A percentile compares a stretch with the other conserved stretches of the same genome.
These are phyloP conservation scores for Naganishia vaughanmartiniae DNA, from an alignment of 768 basidiomycete species.

Conservation along the genomic window DNA sequence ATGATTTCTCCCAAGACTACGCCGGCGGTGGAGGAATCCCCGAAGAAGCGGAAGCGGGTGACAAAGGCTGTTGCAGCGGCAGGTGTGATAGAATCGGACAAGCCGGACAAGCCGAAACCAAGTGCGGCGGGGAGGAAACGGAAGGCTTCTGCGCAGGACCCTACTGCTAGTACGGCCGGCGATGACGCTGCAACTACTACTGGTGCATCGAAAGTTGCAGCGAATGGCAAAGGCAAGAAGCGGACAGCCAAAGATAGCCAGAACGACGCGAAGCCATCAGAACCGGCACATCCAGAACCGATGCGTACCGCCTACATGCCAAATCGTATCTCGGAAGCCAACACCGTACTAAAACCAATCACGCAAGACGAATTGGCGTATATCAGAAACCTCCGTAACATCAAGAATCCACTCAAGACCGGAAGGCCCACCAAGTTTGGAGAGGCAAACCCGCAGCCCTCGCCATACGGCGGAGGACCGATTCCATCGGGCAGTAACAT, in stretches of 20 bases:
- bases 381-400: conserved; percentile 18
- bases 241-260: not conserved
- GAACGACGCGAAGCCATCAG: not conserved
- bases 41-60: conserved; percentile 6
- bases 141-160: not conserved
- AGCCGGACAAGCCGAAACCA: not conserved
- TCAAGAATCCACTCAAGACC: conserved; percentile 20
- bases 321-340: conserved; percentile 9
- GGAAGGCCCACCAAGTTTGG: conserved; percentile 4
- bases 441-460: not conserved
- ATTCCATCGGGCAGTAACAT: not conserved
- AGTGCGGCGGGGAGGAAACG: not conserved
- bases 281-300: not conserved
- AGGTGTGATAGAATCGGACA: not conserved
- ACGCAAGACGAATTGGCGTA: conserved; percentile 19
- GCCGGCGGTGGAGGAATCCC: not conserved
- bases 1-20: conserved; percentile 3
- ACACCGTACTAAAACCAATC: not conserved
- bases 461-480: not conserved
- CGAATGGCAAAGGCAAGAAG: conserved; percentile 1
- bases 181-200: not conserved
- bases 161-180: not conserved
- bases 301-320: conserved; percentile 3
- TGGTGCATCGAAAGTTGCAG: not conserved
- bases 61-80: not conserved